phyloP scores from a whole-genome alignment of 805 yeast species.

The Schwanniomyces pseudopolymorphus region DNA sequence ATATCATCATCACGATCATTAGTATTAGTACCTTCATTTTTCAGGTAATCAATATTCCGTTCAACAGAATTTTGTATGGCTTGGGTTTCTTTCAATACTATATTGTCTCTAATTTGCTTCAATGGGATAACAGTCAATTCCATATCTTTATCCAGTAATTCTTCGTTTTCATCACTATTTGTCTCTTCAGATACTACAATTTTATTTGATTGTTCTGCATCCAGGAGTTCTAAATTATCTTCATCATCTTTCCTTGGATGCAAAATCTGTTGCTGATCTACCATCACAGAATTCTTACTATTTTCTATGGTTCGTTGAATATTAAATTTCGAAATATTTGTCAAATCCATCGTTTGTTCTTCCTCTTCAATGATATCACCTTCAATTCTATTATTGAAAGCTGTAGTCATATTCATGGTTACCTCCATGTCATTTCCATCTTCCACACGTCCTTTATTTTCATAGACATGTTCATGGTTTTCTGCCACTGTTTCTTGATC shows the following conservation, averaged over 20 bases:
- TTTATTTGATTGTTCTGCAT: no score
- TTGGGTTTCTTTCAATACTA: not conserved
- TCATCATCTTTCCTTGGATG: no score
- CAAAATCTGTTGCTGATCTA: no score
- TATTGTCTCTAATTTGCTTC: not conserved
- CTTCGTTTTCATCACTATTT: not conserved
- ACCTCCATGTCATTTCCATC: constrained; percentile 1
- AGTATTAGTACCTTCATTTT: not conserved
- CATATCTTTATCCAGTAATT: not conserved
- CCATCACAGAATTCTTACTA: no score
- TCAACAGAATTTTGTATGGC: not conserved
- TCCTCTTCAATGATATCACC: not conserved
- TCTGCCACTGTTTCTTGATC: not conserved
- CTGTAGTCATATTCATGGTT: constrained; percentile 6
- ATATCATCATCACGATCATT: not conserved
- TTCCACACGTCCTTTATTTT: not conserved
- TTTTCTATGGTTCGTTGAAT: not conserved
- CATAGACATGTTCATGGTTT: not conserved
- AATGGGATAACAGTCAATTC: not conserved
- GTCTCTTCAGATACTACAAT: no score
- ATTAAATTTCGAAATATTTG: not conserved
- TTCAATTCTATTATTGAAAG: not conserved
- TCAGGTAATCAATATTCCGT: no score
- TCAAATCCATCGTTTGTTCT: constrained; percentile 17
- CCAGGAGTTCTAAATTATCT: no score